phyloP scores from a whole-genome alignment of 495 filamentous ascomycete genomes.

The Monascus purpureus region DNA sequence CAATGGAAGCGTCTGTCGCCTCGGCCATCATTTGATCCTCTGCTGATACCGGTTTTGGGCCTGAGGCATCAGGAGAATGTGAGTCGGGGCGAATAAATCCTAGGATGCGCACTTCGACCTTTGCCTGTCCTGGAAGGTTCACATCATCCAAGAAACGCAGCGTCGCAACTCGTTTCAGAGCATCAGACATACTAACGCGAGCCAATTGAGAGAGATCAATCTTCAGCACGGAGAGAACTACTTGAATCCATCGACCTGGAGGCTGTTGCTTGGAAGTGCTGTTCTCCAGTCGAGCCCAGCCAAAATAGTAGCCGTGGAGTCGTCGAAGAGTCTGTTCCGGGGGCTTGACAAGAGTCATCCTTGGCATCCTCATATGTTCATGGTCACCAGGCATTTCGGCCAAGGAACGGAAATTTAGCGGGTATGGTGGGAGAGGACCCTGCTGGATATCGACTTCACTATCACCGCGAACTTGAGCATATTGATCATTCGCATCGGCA shows the following conservation, averaged over 20 bases:
- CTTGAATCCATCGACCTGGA: conserved; percentile 32
- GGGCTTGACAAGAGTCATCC: conserved; percentile 20
- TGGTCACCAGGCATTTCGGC: conserved; percentile 16
- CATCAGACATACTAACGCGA: conserved; percentile 22
- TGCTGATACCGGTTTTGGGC: conserved; percentile 10
- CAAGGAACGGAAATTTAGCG: conserved; percentile 35
- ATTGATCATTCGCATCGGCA: conserved; percentile 5
- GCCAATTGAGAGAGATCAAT: conserved; percentile 25
- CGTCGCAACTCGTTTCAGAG: conserved; percentile 25
- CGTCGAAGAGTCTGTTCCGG: conserved; percentile 31
- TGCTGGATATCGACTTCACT: conserved; percentile 18
- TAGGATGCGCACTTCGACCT: conserved; percentile 39
- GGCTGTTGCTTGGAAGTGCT: conserved; percentile 8
- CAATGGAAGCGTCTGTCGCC: conserved; percentile 32
- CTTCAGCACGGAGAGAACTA: conserved; percentile 31
- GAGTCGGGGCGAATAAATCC: conserved; percentile 30
- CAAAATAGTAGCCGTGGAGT: conserved; percentile 47
- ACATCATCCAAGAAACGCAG: conserved; percentile 32
- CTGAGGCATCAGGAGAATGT: conserved; percentile 15
- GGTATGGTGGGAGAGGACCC: conserved; percentile 44
- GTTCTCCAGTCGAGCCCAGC: conserved; percentile 36
- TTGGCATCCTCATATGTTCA: conserved; percentile 4
- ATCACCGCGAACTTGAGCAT: conserved; percentile 3
- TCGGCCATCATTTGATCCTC: conserved; percentile 29
- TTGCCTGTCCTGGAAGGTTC: conserved; percentile 13